Base-by-base conservation (phyloP, 305 asterid species). In the Fraxinus floribunda region DNA sequence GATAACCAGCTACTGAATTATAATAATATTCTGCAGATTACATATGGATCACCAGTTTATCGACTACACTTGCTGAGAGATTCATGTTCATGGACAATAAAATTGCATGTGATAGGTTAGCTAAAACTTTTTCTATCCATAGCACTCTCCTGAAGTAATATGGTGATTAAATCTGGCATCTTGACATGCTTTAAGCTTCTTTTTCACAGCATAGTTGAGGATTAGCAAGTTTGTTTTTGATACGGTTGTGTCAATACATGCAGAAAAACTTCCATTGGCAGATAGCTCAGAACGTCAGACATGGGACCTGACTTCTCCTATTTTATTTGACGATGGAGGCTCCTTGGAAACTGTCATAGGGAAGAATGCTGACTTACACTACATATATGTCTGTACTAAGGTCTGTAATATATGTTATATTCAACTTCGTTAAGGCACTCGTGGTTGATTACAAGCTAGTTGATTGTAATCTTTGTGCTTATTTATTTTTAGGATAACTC, bases 41-140 rank as follows among this genome's bases (percentile, higher is more conserved):
- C 97, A 34, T 91, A 93, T 87, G 97, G 97, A 83, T 90, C 94
- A 9, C 97, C 96, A 76, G 87, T 78, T 82, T 88, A 89, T 80
- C 93, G 95, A 75, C 88, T 92, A 34, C 82, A 83, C 77, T 77
- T 93, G 84, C 80, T 92, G 90, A 91, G 90, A 85, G 88, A 86
- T 46, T 83, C 86, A 16, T 78, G 84, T 81, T 39, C 90, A 0
- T 93, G 95, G 97, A 82, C 90, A 39, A 87, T 90, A 77, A 92
- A 89, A 82, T 89, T 93, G 78, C 96, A 92, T 75, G 88, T 86
- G 29, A 93, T 92, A 91, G 92, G 97, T 93, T 35, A 16, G 90
- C 83, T 49, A 64, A 30, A 80, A 41, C 52, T 29, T 86, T 20
- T 57, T 79, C 9, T 68, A 18, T 24, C 57, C 82, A 66, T 71